These are phyloP conservation scores for Arctium minus DNA, from an alignment of 129 eudicot species.

Conservation along the genomic window DNA sequence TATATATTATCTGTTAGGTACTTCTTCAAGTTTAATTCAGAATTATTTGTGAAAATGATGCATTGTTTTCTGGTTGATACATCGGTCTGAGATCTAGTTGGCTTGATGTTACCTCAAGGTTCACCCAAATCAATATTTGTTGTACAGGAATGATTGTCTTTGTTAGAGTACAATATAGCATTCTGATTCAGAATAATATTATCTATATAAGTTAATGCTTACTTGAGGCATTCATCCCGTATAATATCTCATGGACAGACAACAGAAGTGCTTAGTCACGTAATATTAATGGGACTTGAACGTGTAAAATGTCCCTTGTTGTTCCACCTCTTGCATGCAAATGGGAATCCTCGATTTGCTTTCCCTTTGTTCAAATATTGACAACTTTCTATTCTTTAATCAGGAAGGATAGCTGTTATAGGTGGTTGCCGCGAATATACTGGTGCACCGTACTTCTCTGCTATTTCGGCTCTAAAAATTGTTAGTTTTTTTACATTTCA, in stretches of 20 bases:
- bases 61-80: neutral
- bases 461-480: conserved; percentile 94
- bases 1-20: neutral
- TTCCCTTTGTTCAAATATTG: neutral
- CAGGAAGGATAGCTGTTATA: conserved; percentile 95
- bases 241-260: neutral
- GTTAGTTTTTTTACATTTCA: conserved; percentile 46
- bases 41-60: neutral
- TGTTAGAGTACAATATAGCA: neutral
- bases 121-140: neutral
- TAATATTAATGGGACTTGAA: neutral
- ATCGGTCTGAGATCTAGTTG: neutral
- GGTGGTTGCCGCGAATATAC: conserved; percentile 99
- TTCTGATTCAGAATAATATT: neutral
- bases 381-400: conserved; percentile 5
- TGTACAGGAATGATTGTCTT: neutral
- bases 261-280: neutral
- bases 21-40: neutral
- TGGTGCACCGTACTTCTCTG: conserved; percentile 96
- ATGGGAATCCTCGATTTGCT: neutral
- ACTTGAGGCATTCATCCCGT: neutral
- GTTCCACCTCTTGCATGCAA: neutral
- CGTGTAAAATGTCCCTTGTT: neutral
- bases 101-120: neutral
- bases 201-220: neutral